Evolutionary conservation across 192 early-diverging fungal genomes (phyloP).

Genomic region (Globomyces pollinis-pini): DNA sequence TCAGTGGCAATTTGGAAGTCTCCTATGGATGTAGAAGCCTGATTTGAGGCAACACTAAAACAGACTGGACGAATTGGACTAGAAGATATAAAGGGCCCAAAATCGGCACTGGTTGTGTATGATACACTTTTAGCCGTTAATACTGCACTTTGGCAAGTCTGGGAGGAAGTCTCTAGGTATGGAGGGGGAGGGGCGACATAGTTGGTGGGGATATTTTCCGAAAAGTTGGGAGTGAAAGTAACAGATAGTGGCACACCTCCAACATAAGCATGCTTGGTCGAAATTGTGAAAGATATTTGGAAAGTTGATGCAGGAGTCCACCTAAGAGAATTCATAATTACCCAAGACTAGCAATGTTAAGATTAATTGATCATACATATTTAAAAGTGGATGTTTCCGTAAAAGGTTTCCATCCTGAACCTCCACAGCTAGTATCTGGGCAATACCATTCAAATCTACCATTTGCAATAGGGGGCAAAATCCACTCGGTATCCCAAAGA

Average conservation of each 20-base stretch:
- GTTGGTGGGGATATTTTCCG: background rate
- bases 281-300: background rate
- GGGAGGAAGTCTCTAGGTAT: background rate
- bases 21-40: background rate
- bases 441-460: slow-evolving; percentile 12
- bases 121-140: background rate
- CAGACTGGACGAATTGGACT: slow-evolving; percentile 6
- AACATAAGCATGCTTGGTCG: background rate
- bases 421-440: slow-evolving; percentile 4
- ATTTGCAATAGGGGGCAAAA: background rate
- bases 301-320: slow-evolving; percentile 4
- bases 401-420: slow-evolving; percentile 2
- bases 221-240: background rate
- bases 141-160: background rate
- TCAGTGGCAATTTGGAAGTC: background rate
- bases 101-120: background rate
- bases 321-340: slow-evolving; percentile 1
- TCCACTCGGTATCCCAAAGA: slow-evolving; percentile 6
- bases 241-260: background rate
- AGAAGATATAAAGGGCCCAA: background rate
- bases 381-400: background rate
- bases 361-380: background rate
- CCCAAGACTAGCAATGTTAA: background rate
- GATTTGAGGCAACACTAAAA: background rate
- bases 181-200: background rate